Base-by-base conservation (phyloP, 208 protist species). In the Trypanosoma lewisi region DNA sequence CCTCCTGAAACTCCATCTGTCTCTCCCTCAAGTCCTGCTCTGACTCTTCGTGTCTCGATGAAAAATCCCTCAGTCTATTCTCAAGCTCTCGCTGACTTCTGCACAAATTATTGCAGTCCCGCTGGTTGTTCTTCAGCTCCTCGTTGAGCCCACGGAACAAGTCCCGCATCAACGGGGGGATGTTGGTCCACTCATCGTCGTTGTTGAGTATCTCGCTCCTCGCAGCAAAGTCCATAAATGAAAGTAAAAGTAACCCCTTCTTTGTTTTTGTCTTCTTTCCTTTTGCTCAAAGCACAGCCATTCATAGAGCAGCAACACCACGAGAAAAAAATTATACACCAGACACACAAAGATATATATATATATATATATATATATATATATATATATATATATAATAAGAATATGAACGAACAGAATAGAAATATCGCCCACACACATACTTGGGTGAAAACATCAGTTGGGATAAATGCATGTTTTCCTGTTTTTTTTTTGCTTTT, bases 161-260 rank as follows among this genome's bases (percentile, higher is more conserved):
- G 39, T 63, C 54, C 0, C 82, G 81, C 8, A 94, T 57, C 6
- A 94, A 78, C 8, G 70, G 45, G 21, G 87, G 87, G 50, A 94
- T 89, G 53, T 90, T 91, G 0, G 83, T 66, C 87, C 87, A 94
- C 56, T 89, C 83, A 30, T 86, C 79, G n/a, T 75, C 76, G 63
- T 84, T 73, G 30, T 83, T 77, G 23, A 86, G 49, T 49, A 62
- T 49, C 9, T 52, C 56, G n/a, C 60, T 37, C 27, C 60, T 59
- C 57, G 19, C 37, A 30, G 30, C 49, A 73, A 67, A 73, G 27
- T 37, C 45, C 67, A 73, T 73, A 14, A 31, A 57, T 33, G 19
- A 4, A 44, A 44, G 7, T 19, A 44, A 17, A 45, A 12, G 3
- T 25, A 36, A 7, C 5, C 4, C n/a, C 28, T 19, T 54, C 17